phyloP scores from a whole-genome alignment of 108 stramenopile species.

The Pseudonitzschia pungens region DNA sequence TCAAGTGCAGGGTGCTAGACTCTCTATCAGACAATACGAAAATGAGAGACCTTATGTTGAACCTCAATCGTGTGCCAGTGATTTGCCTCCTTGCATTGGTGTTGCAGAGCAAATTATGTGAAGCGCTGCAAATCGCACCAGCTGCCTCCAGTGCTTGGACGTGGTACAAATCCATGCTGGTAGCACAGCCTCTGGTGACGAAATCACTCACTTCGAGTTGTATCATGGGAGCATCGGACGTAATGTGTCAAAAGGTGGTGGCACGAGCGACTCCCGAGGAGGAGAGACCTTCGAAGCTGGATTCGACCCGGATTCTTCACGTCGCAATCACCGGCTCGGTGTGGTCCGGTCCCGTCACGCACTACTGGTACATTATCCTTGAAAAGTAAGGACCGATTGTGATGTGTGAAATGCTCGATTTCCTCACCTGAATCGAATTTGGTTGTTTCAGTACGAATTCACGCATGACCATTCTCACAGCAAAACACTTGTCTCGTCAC shows the following conservation, averaged over 20 bases:
- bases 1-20: too few species aligned
- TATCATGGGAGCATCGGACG: slow-evolving; percentile 19
- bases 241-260: slow-evolving; percentile 26
- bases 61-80: not conserved
- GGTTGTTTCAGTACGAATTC: too few species aligned
- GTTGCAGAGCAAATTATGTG: not conserved
- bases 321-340: slow-evolving; percentile 25
- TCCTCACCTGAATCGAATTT: too few species aligned
- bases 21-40: not conserved
- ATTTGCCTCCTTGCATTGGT: not conserved
- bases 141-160: slow-evolving; percentile 10
- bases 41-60: not conserved
- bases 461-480: not conserved
- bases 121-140: not conserved
- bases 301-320: slow-evolving; percentile 20
- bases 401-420: not conserved
- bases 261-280: not conserved
- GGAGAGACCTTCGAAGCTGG: slow-evolving; percentile 12
- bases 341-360: slow-evolving; percentile 29
- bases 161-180: slow-evolving; percentile 24
- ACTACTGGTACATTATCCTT: slow-evolving; percentile 26
- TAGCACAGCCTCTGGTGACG: slow-evolving; percentile 21
- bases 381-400: slow-evolving; percentile 6
- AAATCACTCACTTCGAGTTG: slow-evolving; percentile 25
- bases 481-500: not conserved